A percentile compares a stretch with the other conserved stretches of the same genome.
These are phyloP conservation scores for Saccharomycopsis oosterbeekiorum DNA, from an alignment of 805 yeast genomes.

Conservation along the genomic window DNA sequence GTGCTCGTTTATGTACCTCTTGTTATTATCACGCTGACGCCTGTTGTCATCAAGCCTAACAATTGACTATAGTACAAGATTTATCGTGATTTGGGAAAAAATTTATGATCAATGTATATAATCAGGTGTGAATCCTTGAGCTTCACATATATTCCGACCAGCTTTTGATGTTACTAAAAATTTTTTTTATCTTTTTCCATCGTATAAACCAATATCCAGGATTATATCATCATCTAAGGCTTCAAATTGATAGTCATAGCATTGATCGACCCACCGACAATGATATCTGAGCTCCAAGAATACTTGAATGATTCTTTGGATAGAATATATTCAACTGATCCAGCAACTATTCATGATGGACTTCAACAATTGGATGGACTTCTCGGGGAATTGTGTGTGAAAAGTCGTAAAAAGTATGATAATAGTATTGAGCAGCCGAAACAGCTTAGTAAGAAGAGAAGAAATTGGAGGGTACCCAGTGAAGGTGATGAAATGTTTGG, in stretches of 20 bases:
- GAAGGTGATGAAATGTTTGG: slow-evolving; percentile 25
- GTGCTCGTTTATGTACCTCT: neutral
- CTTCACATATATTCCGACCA: neutral
- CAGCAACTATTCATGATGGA: slow-evolving; percentile 20
- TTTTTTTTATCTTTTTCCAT: neutral
- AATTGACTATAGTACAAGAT: neutral
- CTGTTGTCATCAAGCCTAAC: neutral
- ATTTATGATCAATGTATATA: neutral
- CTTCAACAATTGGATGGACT: slow-evolving; percentile 21
- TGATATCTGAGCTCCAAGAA: slow-evolving; percentile 18
- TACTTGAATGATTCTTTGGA: slow-evolving; percentile 20
- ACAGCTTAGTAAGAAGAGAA: slow-evolving; percentile 6
- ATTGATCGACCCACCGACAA: neutral
- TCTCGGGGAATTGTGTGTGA: slow-evolving; percentile 20
- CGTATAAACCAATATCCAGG: neutral
- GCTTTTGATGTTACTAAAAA: neutral
- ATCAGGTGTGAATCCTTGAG: neutral
- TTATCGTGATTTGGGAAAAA: neutral
- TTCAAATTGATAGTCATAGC: neutral
- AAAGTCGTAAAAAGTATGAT: neutral
- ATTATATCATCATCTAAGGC: neutral
- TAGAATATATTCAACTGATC: slow-evolving; percentile 18
- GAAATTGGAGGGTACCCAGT: slow-evolving; percentile 25
- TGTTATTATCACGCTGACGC: neutral
- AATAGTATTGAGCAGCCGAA: neutral